Percentiles rank a stretch among this genome's conserved stretches.
phyloP scores from a whole-genome alignment of 495 filamentous ascomycete genomes.

The Neurospora sp. region DNA sequence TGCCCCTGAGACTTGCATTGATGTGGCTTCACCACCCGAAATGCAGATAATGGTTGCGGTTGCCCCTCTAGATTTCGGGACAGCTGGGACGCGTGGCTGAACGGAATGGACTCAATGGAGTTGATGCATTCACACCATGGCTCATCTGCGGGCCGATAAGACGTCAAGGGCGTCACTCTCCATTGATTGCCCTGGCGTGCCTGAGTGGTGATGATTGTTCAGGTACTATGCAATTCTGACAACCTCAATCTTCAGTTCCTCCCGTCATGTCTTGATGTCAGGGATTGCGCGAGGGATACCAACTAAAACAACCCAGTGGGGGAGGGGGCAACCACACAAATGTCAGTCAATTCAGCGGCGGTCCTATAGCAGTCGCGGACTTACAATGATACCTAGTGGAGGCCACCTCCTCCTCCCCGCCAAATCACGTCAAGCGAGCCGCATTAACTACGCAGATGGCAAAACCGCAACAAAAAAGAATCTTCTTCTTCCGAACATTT shows the following conservation, averaged over 20 bases:
- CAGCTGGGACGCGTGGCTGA: not conserved
- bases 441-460: not conserved
- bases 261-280: not conserved
- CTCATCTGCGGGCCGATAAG: not conserved
- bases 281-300: not conserved
- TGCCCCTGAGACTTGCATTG: not conserved
- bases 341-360: not conserved
- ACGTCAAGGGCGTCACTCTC: not conserved
- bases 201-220: not conserved
- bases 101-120: not conserved
- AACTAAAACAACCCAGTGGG: not conserved
- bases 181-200: not conserved
- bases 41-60: not conserved
- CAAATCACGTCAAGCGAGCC: not conserved
- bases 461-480: not conserved
- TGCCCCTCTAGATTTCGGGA: not conserved
- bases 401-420: not conserved
- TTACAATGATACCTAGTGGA: not conserved
- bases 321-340: not conserved
- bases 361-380: not conserved
- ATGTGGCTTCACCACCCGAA: not conserved
- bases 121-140: not conserved
- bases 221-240: not conserved
- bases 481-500: not conserved
- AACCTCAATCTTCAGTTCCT: not conserved